Base-by-base conservation (phyloP, 2,329 filamentous ascomycete genomes). In the Exophiala oligosperma region DNA sequence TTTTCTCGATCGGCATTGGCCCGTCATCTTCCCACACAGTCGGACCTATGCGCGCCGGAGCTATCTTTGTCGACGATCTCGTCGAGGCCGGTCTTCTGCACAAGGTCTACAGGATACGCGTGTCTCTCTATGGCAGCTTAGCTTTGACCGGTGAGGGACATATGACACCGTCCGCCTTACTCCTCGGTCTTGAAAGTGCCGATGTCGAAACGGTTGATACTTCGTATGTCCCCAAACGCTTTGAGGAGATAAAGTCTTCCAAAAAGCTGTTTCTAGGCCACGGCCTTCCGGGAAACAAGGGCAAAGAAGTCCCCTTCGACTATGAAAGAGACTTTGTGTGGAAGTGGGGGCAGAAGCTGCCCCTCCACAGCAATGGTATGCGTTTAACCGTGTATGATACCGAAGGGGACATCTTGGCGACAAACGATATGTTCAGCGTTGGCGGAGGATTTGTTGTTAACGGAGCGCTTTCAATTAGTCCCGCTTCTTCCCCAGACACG, bases 1-100 rank as follows among this genome's bases (percentile, higher is more conserved):
- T 64, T 24, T 64, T 64, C 54, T 64, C 62, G n/a, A 59, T 64
- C 21, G 62, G 62, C 23, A 64, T 64, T 37, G 62, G 60, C 14
- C 60, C 62, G 1, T 64, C 60, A 12, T 64, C 62, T n/a, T 64
- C 62, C 5, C 60, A 64, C 48, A 62, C 62, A 7, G 62, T 64
- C 37, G 62, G 62, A 23, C 60, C 62, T 24, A 64, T 64, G 62
- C 62, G 62, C 24, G 62, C 62, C 24, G 62, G 62, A 28, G 62
- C 60, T 35, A 64, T 64, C 50, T 64, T 64, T 50, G 62, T 64
- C 17, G 51, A 60, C 24, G 60, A 64, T 49, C 57, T 64, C 24
- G 44, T 57, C 24, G 57, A 64, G 46, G 57, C 57, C 47, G 54
- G 54, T 52, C 52, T 64, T 9, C 57, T 64, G 23, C 57, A 56